Base-by-base conservation (phyloP, 2,329 filamentous ascomycete species). In the Geosmithia morbida region DNA sequence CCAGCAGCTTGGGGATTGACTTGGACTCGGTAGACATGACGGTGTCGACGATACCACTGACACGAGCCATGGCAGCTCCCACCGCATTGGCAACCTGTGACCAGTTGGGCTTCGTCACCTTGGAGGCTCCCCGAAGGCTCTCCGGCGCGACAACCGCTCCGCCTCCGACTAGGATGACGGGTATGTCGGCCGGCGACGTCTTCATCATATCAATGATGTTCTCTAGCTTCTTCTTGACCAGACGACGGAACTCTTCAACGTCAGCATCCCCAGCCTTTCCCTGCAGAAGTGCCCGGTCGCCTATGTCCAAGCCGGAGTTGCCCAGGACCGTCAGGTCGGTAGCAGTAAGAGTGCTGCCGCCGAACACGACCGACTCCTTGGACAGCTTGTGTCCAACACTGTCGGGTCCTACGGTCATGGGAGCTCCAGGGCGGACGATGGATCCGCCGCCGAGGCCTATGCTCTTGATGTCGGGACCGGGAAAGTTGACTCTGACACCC, bases 11-110 rank as follows among this genome's bases (percentile, higher is more conserved):
- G n/a, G 61, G 52, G 0, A 59, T 58, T 4, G 66, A 59, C 50
- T 61, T 63, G 1, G 58, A 58, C 47, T 68, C 70, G 0, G 70
- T 74, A 0, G 68, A 70, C 48, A 71, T 67, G 20, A 75, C 66
- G 0, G 66, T 69, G 49, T 76, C 72, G 10, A 74, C 63, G 0
- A 72, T 68, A 1, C 71, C 70, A 49, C 73, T 78, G 2, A 82
- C 75, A 40, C 74, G 64, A 1, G 77, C 75, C 49, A 77, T 79
- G 1, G 79, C 78, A 8, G 78, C 79, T 2, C 79, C 79, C 10
- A 83, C 77, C 0, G 79, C 79, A 54, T 83, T 83, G 8, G 79
- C 79, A 2, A 82, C 75, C 2, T 69, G 70, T 2, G 75, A 72
- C 64, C 69, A 79, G 41, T 68, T 61, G 0, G 76, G 76, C 51